Evolutionary conservation across 768 basidiomycete species (phyloP), one percentile per base, ranked within the genome.

Genomic region (Boletellus ananiceps): DNA sequence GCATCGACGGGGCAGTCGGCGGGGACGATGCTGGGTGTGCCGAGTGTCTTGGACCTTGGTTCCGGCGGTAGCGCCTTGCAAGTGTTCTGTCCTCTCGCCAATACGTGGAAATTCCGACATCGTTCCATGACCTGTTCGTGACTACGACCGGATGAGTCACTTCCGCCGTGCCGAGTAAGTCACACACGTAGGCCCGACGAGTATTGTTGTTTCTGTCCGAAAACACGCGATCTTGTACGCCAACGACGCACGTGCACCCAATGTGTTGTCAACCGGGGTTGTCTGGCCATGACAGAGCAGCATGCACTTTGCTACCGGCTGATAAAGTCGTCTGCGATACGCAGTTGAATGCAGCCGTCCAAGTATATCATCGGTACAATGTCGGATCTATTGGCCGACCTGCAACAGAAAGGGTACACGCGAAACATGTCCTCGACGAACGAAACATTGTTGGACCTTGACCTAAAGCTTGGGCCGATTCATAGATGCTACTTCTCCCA

Each of bases 61-160:
- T 19, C 19, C 3, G 19, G 3, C 19, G 19, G 19, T 19, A 19
- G 19, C 19, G 19, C 3, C 19, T 3, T 19, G 19, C 21, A 38
- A 73, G 72, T 69, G 76, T 8, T 73, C 27, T 27, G 4, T 27
- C 27, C 6, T 27, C 27, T 27, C 27, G 8, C 27, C 27, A 27
- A 8, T 4, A 27, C 76, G 69, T 80, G 78, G 79, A 79, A 75
- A 69, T 83, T 83, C 56, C 81, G 83, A 55, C 77, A 19, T 19
- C 19, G 19, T n/a, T 75, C 74, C 6, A 82, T 82, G 63, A 19
- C 19, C 19, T n/a, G n/a, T 19, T 19, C 27, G 8, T 27, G 27
- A 27, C 8, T 27, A 79, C 80, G 81, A 83, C 50, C 66, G 75
- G 33, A 79, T 83, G 53, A 74, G 73, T 54, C 75, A 84, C 56